Base-by-base conservation (phyloP, 2,329 filamentous ascomycete species). In the Alternaria conjuncta region DNA sequence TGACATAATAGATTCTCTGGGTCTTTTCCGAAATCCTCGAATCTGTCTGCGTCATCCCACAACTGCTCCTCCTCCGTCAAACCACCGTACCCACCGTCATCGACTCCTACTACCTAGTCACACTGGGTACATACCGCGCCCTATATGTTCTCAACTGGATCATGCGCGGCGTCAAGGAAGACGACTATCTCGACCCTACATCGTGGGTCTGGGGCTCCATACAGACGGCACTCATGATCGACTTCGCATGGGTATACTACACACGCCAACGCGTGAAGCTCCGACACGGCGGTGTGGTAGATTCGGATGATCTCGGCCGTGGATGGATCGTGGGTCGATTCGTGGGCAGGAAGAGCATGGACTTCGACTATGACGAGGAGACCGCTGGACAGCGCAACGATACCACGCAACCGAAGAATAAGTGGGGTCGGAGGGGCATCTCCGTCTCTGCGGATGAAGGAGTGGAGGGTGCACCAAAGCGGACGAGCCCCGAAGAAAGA, bases 221-320 rank as follows among this genome's bases (percentile, higher is more conserved):
- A 25, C 95, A 98, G 82, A 97, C 94, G 0, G 89, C 91, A 1
- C 88, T 97, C 46, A 97, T 97, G 80, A 79, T 94, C 71, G 95
- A 98, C 81, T 98, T 98, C 78, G 94, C 93, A 36, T 97, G 94
- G 94, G 94, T 98, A 2, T 98, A 98, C 84, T 97, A 92, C 83
- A 92, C 91, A 11, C 88, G 95, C 67, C 95, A 97, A 83, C 89
- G 94, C 61, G 94, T 98, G 75, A 97, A 97, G 89, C 89, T 98
- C 15, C 88, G 95, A 65, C 90, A 89, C 69, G 95, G 95, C 47
- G 93, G 93, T 7, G 86, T 97, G 18, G 93, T 98, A 13, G 95
- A 98, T 76, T 90, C 91, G 5, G 94, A 97, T 69, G 95, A 98
- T 77, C 85, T 97, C 76, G 87, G 90, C 67, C 90, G 92, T 60